Percentiles rank a stretch among this genome's conserved stretches.
Conservation (phyloP, 2,329 filamentous ascomycete species). For the Plectosphaerella plurivora region DNA sequence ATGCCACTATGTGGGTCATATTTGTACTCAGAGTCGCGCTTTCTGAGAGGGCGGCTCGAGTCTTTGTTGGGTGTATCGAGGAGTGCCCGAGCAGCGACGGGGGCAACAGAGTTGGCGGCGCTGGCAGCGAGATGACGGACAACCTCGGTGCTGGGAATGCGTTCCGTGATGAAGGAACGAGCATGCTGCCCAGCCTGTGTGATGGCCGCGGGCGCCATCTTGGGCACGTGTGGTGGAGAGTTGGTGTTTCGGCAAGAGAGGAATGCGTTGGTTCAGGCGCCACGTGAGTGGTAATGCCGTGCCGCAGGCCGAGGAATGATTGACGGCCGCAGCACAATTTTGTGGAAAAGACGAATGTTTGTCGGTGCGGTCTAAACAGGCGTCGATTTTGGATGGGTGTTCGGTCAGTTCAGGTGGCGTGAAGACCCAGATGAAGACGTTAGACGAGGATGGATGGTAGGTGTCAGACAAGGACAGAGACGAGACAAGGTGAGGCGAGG, state of each 20-base stretch:
- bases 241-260: not conserved
- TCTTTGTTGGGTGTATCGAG: conserved; percentile 28
- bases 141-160: conserved; percentile 18
- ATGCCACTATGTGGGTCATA: conserved; percentile 41
- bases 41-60: not conserved
- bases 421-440: not conserved
- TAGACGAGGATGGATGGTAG: conserved; percentile 3
- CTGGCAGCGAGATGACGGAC: conserved; percentile 13
- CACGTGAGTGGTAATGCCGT: conserved; percentile 18
- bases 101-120: conserved; percentile 29
- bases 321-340: not conserved
- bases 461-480: conserved; percentile 23
- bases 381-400: not conserved
- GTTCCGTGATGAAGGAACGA: conserved; percentile 19
- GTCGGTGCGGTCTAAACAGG: not conserved
- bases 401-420: not conserved
- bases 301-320: conserved; percentile 18
- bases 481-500: conserved; percentile 6
- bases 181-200: conserved; percentile 10
- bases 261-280: not conserved
- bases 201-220: conserved; percentile 37
- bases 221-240: conserved; percentile 3
- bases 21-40: conserved; percentile 21
- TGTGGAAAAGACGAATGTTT: not conserved
- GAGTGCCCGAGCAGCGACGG: conserved; percentile 37